Base-by-base conservation (phyloP, 2,329 filamentous ascomycete species). In the Colletotrichum sp. region DNA sequence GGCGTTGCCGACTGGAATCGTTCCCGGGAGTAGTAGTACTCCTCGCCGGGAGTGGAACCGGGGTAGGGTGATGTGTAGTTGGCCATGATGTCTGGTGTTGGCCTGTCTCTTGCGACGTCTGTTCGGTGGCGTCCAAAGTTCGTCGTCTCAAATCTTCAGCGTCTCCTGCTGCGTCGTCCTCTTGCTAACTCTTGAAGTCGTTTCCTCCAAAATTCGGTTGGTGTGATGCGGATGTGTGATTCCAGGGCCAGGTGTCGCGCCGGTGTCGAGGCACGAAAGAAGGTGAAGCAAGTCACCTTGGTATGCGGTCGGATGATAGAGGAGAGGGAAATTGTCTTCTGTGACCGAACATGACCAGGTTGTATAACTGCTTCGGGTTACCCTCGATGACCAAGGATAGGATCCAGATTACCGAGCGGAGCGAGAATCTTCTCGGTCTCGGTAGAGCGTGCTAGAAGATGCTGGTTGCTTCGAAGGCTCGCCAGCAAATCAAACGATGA, bases 271-370 rank as follows among this genome's bases (percentile, higher is more conserved):
- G 85, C 86, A 85, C 86, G 82, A 81, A 80, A 84, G 85, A 84
- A 83, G 84, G 85, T 84, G 85, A 87, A 82, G 83, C 86, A 86
- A 84, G 89, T 91, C 90, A 91, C 90, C 90, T 90, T 87, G 89
- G 88, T 90, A 90, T 90, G 87, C 89, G 88, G 87, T 90, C 89
- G 89, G 89, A 88, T 83, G 88, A 88, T 87, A 88, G 89, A 88
- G 87, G 88, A 85, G 87, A 89, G 84, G 86, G 87, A 84, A 85
- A 86, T 82, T 86, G 86, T 88, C 85, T 88, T 89, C 86, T 87
- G 88, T 86, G 86, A 85, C 88, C 87, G 84, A 89, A 92, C 90
- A 92, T 92, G 84, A 85, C 85, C 82, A 80, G 81, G 81, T 83
- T 80, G 81, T 81, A 79, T 81, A 83, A 84, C 84, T 73, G 64